phyloP scores from a whole-genome alignment of 176 grass and related monocot genomes.

The Triticum turgidum region DNA sequence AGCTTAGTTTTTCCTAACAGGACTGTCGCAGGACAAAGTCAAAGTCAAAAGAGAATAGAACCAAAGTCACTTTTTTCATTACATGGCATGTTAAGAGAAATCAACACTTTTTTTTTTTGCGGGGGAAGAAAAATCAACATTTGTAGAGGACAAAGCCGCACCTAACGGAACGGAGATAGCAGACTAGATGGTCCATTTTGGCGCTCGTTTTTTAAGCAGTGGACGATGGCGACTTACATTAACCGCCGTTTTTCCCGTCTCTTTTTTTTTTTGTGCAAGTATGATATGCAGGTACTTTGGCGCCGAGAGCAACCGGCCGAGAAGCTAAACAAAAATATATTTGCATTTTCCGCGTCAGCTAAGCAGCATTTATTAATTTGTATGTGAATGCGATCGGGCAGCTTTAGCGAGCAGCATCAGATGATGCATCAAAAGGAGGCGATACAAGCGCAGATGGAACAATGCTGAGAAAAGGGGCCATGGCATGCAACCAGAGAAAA shows the following conservation, averaged over 20 bases:
- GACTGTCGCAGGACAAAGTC: background rate
- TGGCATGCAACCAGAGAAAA: constrained; percentile 17
- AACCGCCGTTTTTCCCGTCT: background rate
- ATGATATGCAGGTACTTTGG: too few relatives aligned
- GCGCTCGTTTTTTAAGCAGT: constrained; percentile 30
- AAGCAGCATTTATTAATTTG: background rate
- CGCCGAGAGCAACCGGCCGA: constrained; percentile 14
- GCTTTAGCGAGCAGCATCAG: constrained; percentile 18
- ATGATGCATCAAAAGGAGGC: constrained; percentile 23
- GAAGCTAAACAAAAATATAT: background rate
- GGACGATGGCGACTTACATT: constrained; percentile 19
- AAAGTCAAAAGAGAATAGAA: background rate
- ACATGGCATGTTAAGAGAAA: background rate
- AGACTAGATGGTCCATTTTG: background rate
- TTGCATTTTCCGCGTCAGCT: background rate
- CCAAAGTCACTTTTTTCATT: background rate
- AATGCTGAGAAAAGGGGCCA: background rate
- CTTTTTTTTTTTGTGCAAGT: too few relatives aligned
- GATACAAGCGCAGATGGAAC: background rate
- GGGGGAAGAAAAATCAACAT: background rate
- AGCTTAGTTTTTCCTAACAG: background rate
- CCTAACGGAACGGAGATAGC: background rate
- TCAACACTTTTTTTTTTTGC: background rate
- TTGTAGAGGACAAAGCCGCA: background rate
- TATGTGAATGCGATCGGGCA: constrained; percentile 24